Evolutionary conservation across 441 rosid genomes (phyloP).

Genomic region (Pelargonium cotyledonis): DNA sequence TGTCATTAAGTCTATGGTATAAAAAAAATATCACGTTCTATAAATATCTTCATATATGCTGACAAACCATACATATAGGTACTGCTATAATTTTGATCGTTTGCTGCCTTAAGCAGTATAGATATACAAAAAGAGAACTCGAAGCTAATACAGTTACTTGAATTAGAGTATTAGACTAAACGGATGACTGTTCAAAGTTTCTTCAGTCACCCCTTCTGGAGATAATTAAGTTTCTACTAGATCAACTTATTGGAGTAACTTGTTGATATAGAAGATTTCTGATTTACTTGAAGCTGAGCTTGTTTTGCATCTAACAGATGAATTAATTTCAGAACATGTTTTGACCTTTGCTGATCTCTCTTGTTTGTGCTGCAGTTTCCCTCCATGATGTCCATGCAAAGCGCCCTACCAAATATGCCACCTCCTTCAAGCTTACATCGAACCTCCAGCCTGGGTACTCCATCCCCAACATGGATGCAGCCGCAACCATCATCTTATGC

Average conservation of each 20-base stretch:
- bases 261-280: neutral
- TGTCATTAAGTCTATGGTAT: neutral
- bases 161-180: neutral
- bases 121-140: neutral
- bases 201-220: no score
- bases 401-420: slow-evolving; percentile 48
- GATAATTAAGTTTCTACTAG: neutral
- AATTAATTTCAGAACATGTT: neutral
- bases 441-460: slow-evolving; percentile 38
- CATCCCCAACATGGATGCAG: slow-evolving; percentile 42
- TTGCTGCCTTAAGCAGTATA: neutral
- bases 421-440: slow-evolving; percentile 40
- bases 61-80: neutral
- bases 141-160: neutral
- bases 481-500: slow-evolving; percentile 46
- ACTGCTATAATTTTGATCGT: neutral
- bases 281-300: slow-evolving; percentile 1
- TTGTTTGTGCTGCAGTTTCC: slow-evolving; percentile 50
- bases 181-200: neutral
- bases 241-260: neutral
- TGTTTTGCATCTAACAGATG: neutral
- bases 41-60: neutral
- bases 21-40: neutral
- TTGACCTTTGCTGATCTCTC: neutral
- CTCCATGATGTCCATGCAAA: slow-evolving; percentile 61